A percentile compares a stretch with the other conserved stretches of the same genome.
Conservation (phyloP, 1,284 basidiomycete genomes). For the Leucoagaricus sp. region DNA sequence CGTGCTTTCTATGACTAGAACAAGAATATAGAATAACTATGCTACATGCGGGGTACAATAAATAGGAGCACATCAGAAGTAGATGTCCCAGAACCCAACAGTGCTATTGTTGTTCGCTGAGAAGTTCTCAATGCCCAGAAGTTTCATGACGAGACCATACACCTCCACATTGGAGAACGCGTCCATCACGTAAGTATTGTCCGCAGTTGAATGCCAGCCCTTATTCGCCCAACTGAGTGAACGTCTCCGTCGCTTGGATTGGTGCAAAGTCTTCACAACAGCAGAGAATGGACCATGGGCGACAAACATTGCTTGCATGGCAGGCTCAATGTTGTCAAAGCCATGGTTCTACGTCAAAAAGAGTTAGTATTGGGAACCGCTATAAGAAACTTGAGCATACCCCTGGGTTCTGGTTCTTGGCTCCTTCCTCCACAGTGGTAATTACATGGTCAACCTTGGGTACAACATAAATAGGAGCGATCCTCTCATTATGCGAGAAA, state of each 20-base stretch:
- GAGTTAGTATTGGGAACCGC: not conserved
- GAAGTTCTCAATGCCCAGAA: constrained; percentile 64
- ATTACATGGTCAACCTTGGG: constrained; percentile 78
- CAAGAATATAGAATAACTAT: not conserved
- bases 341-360: constrained; percentile 64
- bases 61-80: constrained; percentile 41
- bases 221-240: constrained; percentile 40
- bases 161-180: constrained; percentile 84
- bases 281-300: constrained; percentile 85
- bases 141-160: constrained; percentile 78
- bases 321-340: constrained; percentile 73
- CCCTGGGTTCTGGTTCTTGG: constrained; percentile 70
- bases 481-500: constrained; percentile 69
- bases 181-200: constrained; percentile 73
- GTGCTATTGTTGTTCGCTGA: constrained; percentile 79
- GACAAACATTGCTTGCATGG: constrained; percentile 91
- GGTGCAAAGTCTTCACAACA: constrained; percentile 59
- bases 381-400: constrained; percentile 43
- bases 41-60: not conserved
- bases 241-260: constrained; percentile 22
- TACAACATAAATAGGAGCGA: constrained; percentile 86
- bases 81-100: constrained; percentile 76
- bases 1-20: not conserved
- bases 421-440: constrained; percentile 62
- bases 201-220: constrained; percentile 67